phyloP scores from a whole-genome alignment of 306 rosid genomes.

The Myrica gale region DNA sequence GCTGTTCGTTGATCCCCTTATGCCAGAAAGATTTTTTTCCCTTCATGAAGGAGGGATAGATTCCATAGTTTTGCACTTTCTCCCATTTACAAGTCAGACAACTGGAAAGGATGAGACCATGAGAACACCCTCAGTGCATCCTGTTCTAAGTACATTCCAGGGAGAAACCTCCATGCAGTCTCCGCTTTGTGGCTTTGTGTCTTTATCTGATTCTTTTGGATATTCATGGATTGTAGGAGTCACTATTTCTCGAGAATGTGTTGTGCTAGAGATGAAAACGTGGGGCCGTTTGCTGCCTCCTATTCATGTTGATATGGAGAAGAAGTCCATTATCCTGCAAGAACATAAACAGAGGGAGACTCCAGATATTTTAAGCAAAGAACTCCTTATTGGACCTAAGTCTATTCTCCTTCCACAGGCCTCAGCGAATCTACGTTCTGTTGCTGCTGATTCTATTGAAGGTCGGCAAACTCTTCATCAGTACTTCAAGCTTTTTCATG shows the following conservation, averaged over 20 bases:
- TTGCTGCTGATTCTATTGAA: slow-evolving; percentile 88
- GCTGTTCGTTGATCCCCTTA: slow-evolving; percentile 71
- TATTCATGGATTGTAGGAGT: slow-evolving; percentile 92
- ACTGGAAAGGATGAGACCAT: slow-evolving; percentile 65
- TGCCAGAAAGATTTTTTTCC: slow-evolving; percentile 78
- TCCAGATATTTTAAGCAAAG: slow-evolving; percentile 74
- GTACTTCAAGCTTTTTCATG: slow-evolving; percentile 91
- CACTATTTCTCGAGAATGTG: slow-evolving; percentile 67
- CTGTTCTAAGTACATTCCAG: slow-evolving; percentile 86
- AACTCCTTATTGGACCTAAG: slow-evolving; percentile 81
- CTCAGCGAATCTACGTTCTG: slow-evolving; percentile 67
- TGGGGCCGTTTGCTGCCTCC: slow-evolving; percentile 78
- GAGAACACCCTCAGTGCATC: slow-evolving; percentile 89
- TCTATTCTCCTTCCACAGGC: slow-evolving; percentile 73
- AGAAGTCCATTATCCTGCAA: slow-evolving; percentile 28
- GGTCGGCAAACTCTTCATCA: slow-evolving; percentile 88
- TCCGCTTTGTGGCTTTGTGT: slow-evolving; percentile 72
- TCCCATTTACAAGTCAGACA: slow-evolving; percentile 83
- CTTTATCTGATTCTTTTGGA: slow-evolving; percentile 92
- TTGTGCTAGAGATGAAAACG: slow-evolving; percentile 82
- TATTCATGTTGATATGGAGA: slow-evolving; percentile 54
- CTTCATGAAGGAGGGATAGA: slow-evolving; percentile 93
- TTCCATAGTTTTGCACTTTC: slow-evolving; percentile 91
- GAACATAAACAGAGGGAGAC: slow-evolving; percentile 51
- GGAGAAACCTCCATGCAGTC: slow-evolving; percentile 55